Evolutionary conservation across 2,329 filamentous ascomycete species (phyloP), one percentile per base, ranked within the genome.

Genomic region (Apiospora aurea): DNA sequence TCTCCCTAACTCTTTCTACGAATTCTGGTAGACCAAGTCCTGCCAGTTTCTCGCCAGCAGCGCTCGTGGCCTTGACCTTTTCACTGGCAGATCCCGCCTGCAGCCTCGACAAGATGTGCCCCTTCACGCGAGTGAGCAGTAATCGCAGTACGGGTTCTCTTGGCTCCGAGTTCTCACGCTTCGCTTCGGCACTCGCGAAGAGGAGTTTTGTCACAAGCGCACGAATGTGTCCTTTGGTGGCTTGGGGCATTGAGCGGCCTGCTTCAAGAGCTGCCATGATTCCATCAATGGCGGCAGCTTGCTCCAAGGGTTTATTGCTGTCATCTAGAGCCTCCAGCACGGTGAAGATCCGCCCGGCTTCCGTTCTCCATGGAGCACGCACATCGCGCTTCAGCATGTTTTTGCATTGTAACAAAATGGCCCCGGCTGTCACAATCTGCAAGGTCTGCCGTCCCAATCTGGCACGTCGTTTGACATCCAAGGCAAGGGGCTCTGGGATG

Each of bases 321-420:
- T 78, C 78, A 49, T 82, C 80, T 67, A 86, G 82, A 18, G 85
- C 88, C 74, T 92, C 91, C 14, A 95, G 87, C 0, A 94, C 88
- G 1, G 88, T 83, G 84, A 92, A 89, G 75, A 95, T 89, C n/a
- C 93, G 90, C 2, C 86, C 84, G 0, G 93, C 92, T 81, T 95
- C 92, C 34, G 86, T 89, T 81, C 92, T 94, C 94, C 94, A 96
- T 26, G 92, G 90, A 16, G 89, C 88, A 64, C 94, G 90, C 4
- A 94, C 92, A 78, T 96, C 93, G 21, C 94, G 90, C 82, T 95
- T 95, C 44, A 96, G 87, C 10, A 96, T 85, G 76, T 95, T 96
- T 84, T 96, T 96, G 81, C 92, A 92, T 69, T 94, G 94, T 18
- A 96, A 83, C 41, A 95, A 84, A 67, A 96, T 92, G 0, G 93